Base-by-base conservation (phyloP, 306 rosid species). In the Oemleria cerasiformis region DNA sequence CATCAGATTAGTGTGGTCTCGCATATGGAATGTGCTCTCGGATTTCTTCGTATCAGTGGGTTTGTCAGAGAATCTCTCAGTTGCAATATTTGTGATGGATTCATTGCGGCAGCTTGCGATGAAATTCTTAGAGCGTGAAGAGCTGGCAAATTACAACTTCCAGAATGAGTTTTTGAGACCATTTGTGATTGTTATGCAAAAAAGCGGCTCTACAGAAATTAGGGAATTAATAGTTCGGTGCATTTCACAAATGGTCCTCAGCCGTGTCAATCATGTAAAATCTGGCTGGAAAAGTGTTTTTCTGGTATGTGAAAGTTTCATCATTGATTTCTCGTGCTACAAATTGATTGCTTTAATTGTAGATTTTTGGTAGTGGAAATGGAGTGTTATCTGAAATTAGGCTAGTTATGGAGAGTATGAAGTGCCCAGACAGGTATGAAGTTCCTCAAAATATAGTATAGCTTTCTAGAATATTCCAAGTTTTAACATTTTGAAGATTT, bases 261-360 rank as follows among this genome's bases (percentile, higher is more conserved):
- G 96, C 76, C 96, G 99, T 55, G 99, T 95, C 85, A 84, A 77
- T 73, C 88, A 91, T 65, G 99, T 95, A 86, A 95, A 95, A 81
- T 95, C 99, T 69, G 99, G 99, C 77, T 95, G 99, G 99, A 95
- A 91, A 85, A 95, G 99, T 78, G 99, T 95, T 84, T 89, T 95
- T 70, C 81, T 85, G 99, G 99, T 95, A 91, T 67, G 91, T 62
- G 61, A 19, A 73, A 17, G 56, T 60, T 39, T 48, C 38, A 9
- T 17, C 4, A 7, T 4, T 48, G 71, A 9, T 49, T 48, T 41
- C 14, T 23, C 21, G 25, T 13, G 53, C 25, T 40, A 21, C 25
- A 41, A 55, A 0, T 43, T 55, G 21, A 25, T 23, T 56, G 7
- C 25, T 23, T 39, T 12, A 20, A 21, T 39, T 20, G 25, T 16